Evolutionary conservation across 2,329 filamentous ascomycete genomes (phyloP).

Genomic region (Pseudogymnoascus sp.): DNA sequence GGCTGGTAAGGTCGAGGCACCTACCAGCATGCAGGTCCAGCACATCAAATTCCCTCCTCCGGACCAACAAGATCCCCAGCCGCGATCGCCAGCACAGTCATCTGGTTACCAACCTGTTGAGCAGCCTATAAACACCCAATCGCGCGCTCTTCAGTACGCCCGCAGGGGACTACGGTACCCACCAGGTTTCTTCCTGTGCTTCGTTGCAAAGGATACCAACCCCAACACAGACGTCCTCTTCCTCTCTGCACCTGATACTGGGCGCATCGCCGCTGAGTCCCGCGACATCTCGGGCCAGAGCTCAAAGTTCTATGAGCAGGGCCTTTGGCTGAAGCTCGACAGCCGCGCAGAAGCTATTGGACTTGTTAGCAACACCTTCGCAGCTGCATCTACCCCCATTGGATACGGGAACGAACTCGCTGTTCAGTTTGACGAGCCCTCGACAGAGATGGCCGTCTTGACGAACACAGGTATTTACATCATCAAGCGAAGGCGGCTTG

Average conservation of each 20-base stretch:
- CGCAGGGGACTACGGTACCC: constrained; percentile 57
- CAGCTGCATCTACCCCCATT: constrained; percentile 57
- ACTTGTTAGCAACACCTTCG: constrained; percentile 64
- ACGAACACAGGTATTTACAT: constrained; percentile 88
- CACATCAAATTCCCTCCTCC: constrained; percentile 88
- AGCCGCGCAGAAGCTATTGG: constrained; percentile 73
- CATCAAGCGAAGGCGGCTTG: constrained; percentile 72
- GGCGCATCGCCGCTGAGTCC: constrained; percentile 60
- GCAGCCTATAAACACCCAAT: constrained; percentile 32
- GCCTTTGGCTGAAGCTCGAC: constrained; percentile 69
- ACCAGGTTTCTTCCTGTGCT: constrained; percentile 86
- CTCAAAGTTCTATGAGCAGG: constrained; percentile 63
- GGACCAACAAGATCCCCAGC: constrained; percentile 29
- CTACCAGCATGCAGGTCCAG: constrained; percentile 95
- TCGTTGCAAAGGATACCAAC: constrained; percentile 57
- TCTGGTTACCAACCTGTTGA: constrained; percentile 21
- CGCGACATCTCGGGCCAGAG: constrained; percentile 29
- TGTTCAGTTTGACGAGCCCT: constrained; percentile 82
- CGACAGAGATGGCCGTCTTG: constrained; percentile 80
- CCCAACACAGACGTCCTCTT: constrained; percentile 65
- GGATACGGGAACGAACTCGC: constrained; percentile 95
- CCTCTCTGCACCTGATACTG: constrained; percentile 79
- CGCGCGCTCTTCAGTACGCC: constrained; percentile 42
- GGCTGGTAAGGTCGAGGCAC: constrained; percentile 48
- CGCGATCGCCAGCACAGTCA: constrained; percentile 23